Base-by-base conservation (phyloP, 2,329 filamentous ascomycete species). In the Triangularia verruculosa region DNA sequence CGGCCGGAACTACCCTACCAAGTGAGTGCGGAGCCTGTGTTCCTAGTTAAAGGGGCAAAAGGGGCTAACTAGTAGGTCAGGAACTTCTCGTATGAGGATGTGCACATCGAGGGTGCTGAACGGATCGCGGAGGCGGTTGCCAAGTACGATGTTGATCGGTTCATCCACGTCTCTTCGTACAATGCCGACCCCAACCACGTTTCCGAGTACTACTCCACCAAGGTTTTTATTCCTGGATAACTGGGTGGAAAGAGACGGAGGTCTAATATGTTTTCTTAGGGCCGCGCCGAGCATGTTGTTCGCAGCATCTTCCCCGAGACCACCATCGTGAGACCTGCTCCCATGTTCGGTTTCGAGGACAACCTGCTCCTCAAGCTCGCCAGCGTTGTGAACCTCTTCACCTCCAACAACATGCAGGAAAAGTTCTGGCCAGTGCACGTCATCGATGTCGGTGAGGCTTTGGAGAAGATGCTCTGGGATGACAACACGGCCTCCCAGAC, bases 61-160 rank as follows among this genome's bases (percentile, higher is more conserved):
- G 56, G 13, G 60, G 69, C 74, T 81, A 70, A 81, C 68, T n/a
- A n/a, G n/a, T n/a, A n/a, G 4, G 55, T 24, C 8, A 93, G 90
- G 84, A 99, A 99, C 83, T 99, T 97, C 78, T 87, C 89, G 62
- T 83, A 97, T 66, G 89, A 92, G 72, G 94, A 98, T 75, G 93
- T 98, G 51, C 93, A 99, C 73, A 87, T 98, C 43, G 93, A 97
- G 76, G 93, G 94, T 67, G 89, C 91, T 17, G 90, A 96, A 80
- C 89, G 95, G 70, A 99, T 99, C 72, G 92, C 87, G 58, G 92
- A 97, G 75, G 93, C 95, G 60, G 92, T 93, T 60, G 95, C 94
- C 72, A 99, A 99, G 80, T 99, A 99, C 79, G 94, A 99, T 73
- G 88, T 97, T 70, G 95, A 99, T 79, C 89, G 95, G 69, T 99